Evolutionary conservation across 2,329 filamentous ascomycete species (phyloP).

Genomic region (Monilinia fructigena): DNA sequence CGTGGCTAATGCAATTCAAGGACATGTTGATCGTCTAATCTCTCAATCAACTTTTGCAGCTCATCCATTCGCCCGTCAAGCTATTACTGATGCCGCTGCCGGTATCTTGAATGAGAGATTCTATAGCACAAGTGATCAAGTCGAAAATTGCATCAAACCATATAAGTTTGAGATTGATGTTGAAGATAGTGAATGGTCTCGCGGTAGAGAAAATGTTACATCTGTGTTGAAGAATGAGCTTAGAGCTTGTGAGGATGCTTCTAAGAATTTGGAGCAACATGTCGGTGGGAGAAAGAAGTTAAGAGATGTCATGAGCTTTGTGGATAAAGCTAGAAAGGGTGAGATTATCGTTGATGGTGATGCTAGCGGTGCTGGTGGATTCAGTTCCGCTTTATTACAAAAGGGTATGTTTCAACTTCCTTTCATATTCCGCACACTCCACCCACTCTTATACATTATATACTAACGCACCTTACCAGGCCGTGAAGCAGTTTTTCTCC

Average conservation of each 20-base stretch:
- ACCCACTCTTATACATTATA: not conserved
- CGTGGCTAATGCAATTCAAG: constrained; percentile 82
- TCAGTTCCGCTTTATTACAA: constrained; percentile 80
- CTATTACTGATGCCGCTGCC: constrained; percentile 88
- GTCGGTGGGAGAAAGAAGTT: constrained; percentile 83
- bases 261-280: constrained; percentile 70
- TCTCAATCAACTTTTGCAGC: constrained; percentile 78
- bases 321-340: constrained; percentile 85
- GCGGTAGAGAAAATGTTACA: constrained; percentile 79
- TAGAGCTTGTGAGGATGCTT: constrained; percentile 74
- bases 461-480: constrained; percentile 50
- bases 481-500: constrained; percentile 89
- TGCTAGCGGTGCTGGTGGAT: constrained; percentile 84
- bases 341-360: constrained; percentile 84
- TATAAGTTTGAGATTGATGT: constrained; percentile 98
- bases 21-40: constrained; percentile 77
- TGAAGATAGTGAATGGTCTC: constrained; percentile 82
- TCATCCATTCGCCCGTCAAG: constrained; percentile 88
- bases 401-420: constrained; percentile 59
- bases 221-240: constrained; percentile 84
- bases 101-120: constrained; percentile 91
- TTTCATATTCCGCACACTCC: not conserved
- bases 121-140: constrained; percentile 95
- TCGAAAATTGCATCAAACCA: constrained; percentile 98
- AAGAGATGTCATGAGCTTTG: constrained; percentile 84